phyloP scores from a whole-genome alignment of 202 grass and related monocot genomes.

The Saccharum hybrid region DNA sequence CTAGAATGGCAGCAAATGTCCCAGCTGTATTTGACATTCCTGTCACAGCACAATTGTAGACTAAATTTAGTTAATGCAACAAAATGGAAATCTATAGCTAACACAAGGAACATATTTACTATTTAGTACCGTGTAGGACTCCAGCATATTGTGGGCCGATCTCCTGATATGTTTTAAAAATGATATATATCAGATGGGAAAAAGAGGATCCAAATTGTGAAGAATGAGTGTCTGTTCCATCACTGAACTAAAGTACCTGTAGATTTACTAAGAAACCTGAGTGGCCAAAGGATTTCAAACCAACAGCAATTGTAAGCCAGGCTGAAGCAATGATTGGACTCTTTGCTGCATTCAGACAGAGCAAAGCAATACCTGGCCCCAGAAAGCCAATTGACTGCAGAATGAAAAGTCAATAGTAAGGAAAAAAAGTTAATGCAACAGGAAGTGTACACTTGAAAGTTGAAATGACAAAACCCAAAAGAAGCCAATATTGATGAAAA shows the following conservation, averaged over 20 bases:
- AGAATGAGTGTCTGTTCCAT: background rate
- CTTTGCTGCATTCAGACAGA: slow-evolving; percentile 86
- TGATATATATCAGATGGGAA: slow-evolving; percentile 29
- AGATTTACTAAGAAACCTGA: slow-evolving; percentile 97
- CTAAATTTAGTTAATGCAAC: slow-evolving; percentile 14
- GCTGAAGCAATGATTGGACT: slow-evolving; percentile 75
- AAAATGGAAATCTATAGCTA: slow-evolving; percentile 24
- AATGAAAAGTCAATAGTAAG: slow-evolving; percentile 39
- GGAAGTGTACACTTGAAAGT: slow-evolving; percentile 18
- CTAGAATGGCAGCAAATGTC: slow-evolving; percentile 89
- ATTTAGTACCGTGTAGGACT: slow-evolving; percentile 82
- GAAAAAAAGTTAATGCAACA: background rate
- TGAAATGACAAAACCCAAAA: background rate
- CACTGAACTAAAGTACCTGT: slow-evolving; percentile 60
- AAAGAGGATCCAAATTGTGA: slow-evolving; percentile 13
- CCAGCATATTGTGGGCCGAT: slow-evolving; percentile 90
- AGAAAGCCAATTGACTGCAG: slow-evolving; percentile 92
- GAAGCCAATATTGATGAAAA: background rate
- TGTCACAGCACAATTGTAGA: slow-evolving; percentile 45
- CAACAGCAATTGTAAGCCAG: slow-evolving; percentile 90
- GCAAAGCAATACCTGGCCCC: slow-evolving; percentile 81
- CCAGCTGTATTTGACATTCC: slow-evolving; percentile 97
- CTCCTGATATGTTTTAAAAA: slow-evolving; percentile 60
- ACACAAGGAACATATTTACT: slow-evolving; percentile 38
- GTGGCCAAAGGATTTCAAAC: slow-evolving; percentile 91